Evolutionary conservation across 1,139 yeast genomes (phyloP).

Genomic region (Debaryomycetaceae sp.): DNA sequence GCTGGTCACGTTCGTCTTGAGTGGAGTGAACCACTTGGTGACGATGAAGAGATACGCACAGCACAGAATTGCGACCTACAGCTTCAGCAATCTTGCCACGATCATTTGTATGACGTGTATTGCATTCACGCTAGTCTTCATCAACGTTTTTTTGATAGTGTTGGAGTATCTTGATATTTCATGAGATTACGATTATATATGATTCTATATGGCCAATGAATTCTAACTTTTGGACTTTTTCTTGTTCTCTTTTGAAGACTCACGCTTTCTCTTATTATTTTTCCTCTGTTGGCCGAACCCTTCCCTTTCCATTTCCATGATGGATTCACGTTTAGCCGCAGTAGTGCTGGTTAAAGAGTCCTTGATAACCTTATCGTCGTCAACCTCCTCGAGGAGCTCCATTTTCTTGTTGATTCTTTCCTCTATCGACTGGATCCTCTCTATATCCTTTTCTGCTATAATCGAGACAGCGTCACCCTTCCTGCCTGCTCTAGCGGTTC

Average conservation of each 20-base stretch:
- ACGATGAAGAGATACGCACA: constrained; percentile 46
- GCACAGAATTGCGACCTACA: constrained; percentile 40
- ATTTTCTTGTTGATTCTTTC: constrained; percentile 76
- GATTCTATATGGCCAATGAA: no score
- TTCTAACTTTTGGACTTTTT: background rate
- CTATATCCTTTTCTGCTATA: constrained; percentile 82
- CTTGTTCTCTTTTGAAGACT: constrained; percentile 4
- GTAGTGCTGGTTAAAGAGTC: constrained; percentile 66
- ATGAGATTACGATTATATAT: background rate
- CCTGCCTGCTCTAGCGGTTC: constrained; percentile 99
- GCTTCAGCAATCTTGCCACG: constrained; percentile 35
- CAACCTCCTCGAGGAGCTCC: constrained; percentile 64
- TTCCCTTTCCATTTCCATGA: constrained; percentile 91
- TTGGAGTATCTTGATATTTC: constrained; percentile 29
- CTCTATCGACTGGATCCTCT: constrained; percentile 80
- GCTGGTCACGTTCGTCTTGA: constrained; percentile 36
- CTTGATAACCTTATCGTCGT: constrained; percentile 73
- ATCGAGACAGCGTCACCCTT: constrained; percentile 55
- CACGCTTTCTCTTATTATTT: constrained; percentile 49
- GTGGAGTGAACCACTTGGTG: constrained; percentile 43
- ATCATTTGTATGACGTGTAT: constrained; percentile 36
- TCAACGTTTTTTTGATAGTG: constrained; percentile 41
- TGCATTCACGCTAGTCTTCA: constrained; percentile 39
- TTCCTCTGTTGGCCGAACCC: constrained; percentile 74
- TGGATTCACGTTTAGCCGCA: constrained; percentile 83